These are phyloP conservation scores for Tylopilus sp. DNA, from an alignment of 768 basidiomycete genomes.

Conservation along the genomic window DNA sequence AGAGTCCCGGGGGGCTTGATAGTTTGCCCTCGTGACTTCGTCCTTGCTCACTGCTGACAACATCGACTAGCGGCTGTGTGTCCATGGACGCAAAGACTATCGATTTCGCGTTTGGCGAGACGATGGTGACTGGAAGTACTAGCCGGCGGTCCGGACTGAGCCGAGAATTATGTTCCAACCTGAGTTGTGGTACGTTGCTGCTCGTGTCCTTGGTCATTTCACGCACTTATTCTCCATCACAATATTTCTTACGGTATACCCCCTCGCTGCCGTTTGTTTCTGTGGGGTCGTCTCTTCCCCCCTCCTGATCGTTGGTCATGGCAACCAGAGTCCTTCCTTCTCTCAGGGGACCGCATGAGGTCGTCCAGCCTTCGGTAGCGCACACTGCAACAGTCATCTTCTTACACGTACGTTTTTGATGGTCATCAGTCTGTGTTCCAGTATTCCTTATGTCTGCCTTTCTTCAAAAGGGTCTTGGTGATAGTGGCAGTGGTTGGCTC, in stretches of 20 bases:
- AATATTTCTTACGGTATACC: conserved; percentile 1
- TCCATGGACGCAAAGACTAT: conserved; percentile 22
- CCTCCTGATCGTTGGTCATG: conserved; percentile 4
- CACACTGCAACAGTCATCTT: too few relatives aligned
- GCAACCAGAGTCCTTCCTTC: conserved; percentile 19
- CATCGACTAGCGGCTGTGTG: conserved; percentile 7
- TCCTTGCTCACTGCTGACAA: conserved; percentile 8
- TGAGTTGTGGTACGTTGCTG: too few relatives aligned
- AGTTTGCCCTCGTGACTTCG: conserved; percentile 12
- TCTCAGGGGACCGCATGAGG: conserved; percentile 36
- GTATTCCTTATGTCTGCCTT: too few relatives aligned
- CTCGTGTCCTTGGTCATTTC: background rate
- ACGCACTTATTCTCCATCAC: background rate
- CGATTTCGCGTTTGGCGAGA: too few relatives aligned
- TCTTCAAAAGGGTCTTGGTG: conserved; percentile 63
- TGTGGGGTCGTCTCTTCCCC: too few relatives aligned
- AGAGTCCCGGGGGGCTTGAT: conserved; percentile 39
- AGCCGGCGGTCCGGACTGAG: conserved; percentile 20
- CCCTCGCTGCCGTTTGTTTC: background rate
- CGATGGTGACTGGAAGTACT: too few relatives aligned
- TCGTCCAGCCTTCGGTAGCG: conserved; percentile 51
- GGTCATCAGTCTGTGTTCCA: too few relatives aligned
- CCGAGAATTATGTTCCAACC: too few relatives aligned
- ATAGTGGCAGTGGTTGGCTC: conserved; percentile 72
- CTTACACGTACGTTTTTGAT: too few relatives aligned